A percentile compares a stretch with the other conserved stretches of the same genome.
These are phyloP conservation scores for Nasturtium officinale DNA, from an alignment of 345 rosid genomes.

Conservation along the genomic window DNA sequence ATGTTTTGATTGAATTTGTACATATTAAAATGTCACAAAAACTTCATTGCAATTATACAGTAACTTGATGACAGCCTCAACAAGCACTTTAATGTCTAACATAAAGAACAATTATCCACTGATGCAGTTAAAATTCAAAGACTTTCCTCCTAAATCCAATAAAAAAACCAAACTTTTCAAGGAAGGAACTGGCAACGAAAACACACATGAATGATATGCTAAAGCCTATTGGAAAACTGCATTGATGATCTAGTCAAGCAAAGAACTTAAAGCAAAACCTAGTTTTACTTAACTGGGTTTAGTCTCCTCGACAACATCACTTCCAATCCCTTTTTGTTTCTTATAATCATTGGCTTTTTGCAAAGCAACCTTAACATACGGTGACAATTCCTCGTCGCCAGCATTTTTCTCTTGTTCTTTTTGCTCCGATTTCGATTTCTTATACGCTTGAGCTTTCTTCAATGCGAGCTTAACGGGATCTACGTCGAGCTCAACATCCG, in stretches of 20 bases:
- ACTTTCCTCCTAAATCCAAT: background rate
- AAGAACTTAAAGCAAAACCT: background rate
- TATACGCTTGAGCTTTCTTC: slow-evolving; percentile 65
- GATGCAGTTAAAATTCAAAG: background rate
- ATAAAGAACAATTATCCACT: background rate
- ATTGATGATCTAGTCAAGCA: slow-evolving; percentile 8
- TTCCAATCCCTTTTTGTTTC: slow-evolving; percentile 44
- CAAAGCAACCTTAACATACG: slow-evolving; percentile 48
- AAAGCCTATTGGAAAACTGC: background rate
- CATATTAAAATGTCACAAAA: too few species aligned
- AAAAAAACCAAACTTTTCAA: background rate
- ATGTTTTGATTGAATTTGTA: background rate
- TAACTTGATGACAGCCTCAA: background rate
- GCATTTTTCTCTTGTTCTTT: background rate
- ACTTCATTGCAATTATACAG: too few species aligned
- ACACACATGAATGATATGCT: background rate
- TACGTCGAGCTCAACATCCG: slow-evolving; percentile 40
- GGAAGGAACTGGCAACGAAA: background rate
- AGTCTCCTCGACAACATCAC: slow-evolving; percentile 19
- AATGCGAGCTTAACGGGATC: slow-evolving; percentile 76
- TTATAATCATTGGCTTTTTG: slow-evolving; percentile 51
- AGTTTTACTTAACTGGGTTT: slow-evolving; percentile 45
- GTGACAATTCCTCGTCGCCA: slow-evolving; percentile 36
- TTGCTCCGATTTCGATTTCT: slow-evolving; percentile 40
- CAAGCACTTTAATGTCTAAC: background rate